Percentiles rank a stretch among this genome's conserved stretches.
phyloP scores from a whole-genome alignment of 208 protist genomes.

The Acanthamoeba divionensis region DNA sequence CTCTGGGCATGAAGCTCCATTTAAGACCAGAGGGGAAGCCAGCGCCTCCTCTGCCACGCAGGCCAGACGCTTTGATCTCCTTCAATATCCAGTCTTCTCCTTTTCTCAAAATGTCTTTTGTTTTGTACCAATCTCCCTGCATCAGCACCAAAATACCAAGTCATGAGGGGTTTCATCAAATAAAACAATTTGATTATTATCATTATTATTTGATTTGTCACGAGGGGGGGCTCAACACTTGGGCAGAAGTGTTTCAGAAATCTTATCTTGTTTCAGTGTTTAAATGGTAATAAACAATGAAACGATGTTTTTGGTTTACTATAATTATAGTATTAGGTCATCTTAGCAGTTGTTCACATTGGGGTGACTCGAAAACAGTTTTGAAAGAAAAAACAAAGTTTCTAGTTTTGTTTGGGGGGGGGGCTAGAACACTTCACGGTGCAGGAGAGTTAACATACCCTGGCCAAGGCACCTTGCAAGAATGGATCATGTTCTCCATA shows the following conservation, averaged over 20 bases:
- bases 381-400: neutral
- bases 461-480: constrained; percentile 89
- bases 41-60: constrained; percentile 96
- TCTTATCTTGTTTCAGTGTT: too few relatives aligned
- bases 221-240: too few relatives aligned
- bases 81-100: constrained; percentile 96
- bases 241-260: too few relatives aligned
- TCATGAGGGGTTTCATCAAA: neutral
- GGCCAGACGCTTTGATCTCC: constrained; percentile 92
- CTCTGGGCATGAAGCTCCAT: constrained; percentile 93
- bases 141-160: neutral
- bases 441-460: constrained; percentile 62
- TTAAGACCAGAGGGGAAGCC: constrained; percentile 98
- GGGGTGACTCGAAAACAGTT: too few relatives aligned
- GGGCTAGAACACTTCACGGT: neutral
- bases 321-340: too few relatives aligned
- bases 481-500: constrained; percentile 93
- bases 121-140: constrained; percentile 96
- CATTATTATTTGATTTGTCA: too few relatives aligned
- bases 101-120: constrained; percentile 94
- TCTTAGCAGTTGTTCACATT: too few relatives aligned
- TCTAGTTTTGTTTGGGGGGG: neutral
- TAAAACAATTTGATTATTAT: too few relatives aligned
- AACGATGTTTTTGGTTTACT: too few relatives aligned
- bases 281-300: neutral